Evolutionary conservation across 2,329 filamentous ascomycete genomes (phyloP), one percentile per base, ranked within the genome.

Genomic region (Aspergillus latus): DNA sequence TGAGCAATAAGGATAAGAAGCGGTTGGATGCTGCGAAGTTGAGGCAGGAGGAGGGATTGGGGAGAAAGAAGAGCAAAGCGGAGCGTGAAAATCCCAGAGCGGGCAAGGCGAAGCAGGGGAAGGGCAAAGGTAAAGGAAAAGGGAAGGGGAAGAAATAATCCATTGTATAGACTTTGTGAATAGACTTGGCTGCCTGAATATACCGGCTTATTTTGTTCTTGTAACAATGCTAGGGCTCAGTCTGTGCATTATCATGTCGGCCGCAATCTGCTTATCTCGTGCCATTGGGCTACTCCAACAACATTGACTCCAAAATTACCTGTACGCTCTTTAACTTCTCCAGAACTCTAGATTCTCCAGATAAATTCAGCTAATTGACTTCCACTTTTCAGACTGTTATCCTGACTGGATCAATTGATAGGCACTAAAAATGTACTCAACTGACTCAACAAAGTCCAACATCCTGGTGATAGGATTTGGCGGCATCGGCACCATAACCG

Each of bases 1-100:
- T 80, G 52, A 82, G 80, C 67, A 79, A 79, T 56, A 84, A 84
- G 70, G 83, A 87, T 62, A 87, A 84, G 76, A 88, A 87, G 76
- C 84, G 84, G 69, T 69, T 89, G 59, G 87, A 87, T 68, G 83
- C 84, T 63, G 78, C 80, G 8, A 71, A 74, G 53, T 66, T 75
- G 65, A 70, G 78, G 30, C 69, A 72, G 39, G 78, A 80, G 56
- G 77, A 76, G 4, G 73, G 72, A 50, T 60, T 72, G n/a, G 70
- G 70, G 47, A 79, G 75, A 74, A 78, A 77, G 64, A 77, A 77
- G 65, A 73, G 72, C 46, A 76, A 72, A 62, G 58, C 64, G n/a
- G 72, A 73, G 46, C 69, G 74, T 5, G 73, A 74, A 54, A 58
- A 59, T 43, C 67, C 68, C 68, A 81, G 82, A 72, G 47, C 43